phyloP scores from a whole-genome alignment of 1,139 yeast genomes.

The Suhomyces anneliseae region DNA sequence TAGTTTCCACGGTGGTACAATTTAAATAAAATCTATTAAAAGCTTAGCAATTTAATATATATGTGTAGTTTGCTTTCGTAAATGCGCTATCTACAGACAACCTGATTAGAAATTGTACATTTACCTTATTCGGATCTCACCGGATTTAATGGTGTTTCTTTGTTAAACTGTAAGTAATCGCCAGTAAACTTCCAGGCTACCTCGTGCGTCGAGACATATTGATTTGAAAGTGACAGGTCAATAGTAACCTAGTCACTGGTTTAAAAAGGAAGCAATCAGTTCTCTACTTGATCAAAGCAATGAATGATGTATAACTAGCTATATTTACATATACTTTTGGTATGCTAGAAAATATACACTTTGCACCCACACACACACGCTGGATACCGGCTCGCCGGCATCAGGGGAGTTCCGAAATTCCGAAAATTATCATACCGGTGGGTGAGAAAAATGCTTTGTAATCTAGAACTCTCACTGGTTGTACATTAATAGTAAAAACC shows the following conservation, averaged over 20 bases:
- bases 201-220: background rate
- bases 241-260: background rate
- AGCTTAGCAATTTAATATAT: background rate
- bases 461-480: too few relatives aligned
- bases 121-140: background rate
- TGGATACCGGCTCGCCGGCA: too few relatives aligned
- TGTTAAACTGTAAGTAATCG: background rate
- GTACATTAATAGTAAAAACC: too few relatives aligned
- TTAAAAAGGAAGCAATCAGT: background rate
- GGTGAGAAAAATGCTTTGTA: too few relatives aligned
- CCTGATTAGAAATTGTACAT: background rate
- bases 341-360: too few relatives aligned
- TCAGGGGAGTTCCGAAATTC: too few relatives aligned
- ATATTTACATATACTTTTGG: too few relatives aligned
- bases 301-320: too few relatives aligned
- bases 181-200: background rate
- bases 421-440: too few relatives aligned
- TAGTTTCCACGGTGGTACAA: too few relatives aligned
- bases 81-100: background rate
- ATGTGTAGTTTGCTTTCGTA: background rate
- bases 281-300: background rate
- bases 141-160: background rate
- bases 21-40: too few relatives aligned
- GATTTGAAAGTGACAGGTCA: background rate
- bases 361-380: too few relatives aligned